Base-by-base conservation (phyloP, 2,329 filamentous ascomycete genomes). In the Thermothelomyces thermophilus region DNA sequence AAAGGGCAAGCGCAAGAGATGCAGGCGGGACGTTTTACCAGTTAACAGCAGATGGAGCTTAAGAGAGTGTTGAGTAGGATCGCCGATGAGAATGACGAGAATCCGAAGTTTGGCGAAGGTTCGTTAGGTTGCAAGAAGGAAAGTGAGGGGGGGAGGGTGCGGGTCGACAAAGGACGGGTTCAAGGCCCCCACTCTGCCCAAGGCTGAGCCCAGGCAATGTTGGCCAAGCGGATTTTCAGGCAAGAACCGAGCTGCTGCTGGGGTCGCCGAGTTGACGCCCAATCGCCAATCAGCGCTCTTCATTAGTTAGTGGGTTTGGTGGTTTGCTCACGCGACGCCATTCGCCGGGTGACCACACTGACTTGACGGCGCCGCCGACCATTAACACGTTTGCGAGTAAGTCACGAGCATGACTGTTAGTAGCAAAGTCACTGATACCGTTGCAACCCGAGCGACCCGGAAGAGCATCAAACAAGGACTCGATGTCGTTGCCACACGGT, bases 41-140 rank as follows among this genome's bases (percentile, higher is more conserved):
- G 44, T 35, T 53, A 44, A 53, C 31, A 48, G 46, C 43, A 35
- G 35, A 42, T 30, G 20, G 17, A 30, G 35, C 28, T 16, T 34
- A 42, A 39, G 46, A 30, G 53, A n/a, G 53, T n/a, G 19, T 42
- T 41, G 43, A 41, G 40, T 22, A 20, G 24, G 26, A 54, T 52
- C 35, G 35, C 47, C 45, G 49, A 56, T 30, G 49, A 53, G 41
- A 50, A 48, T 54, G 52, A 55, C 39, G 43, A n/a, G 52, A 49
- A 43, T 60, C 37, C 42, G 41, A 51, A 54, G 52, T 54, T 40
- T n/a, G n/a, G n/a, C n/a, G 46, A 46, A 35, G 22, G 39, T 55
- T 48, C 51, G 48, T 58, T 49, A 54, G 51, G 59, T 60, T 59
- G 58, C 55, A 54, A 55, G 56, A 58, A 50, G 53, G 52, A 54